A percentile compares a stretch with the other conserved stretches of the same genome.
Evolutionary conservation across 768 basidiomycete species (phyloP).

Genomic region (Kwoniella dendrophila): DNA sequence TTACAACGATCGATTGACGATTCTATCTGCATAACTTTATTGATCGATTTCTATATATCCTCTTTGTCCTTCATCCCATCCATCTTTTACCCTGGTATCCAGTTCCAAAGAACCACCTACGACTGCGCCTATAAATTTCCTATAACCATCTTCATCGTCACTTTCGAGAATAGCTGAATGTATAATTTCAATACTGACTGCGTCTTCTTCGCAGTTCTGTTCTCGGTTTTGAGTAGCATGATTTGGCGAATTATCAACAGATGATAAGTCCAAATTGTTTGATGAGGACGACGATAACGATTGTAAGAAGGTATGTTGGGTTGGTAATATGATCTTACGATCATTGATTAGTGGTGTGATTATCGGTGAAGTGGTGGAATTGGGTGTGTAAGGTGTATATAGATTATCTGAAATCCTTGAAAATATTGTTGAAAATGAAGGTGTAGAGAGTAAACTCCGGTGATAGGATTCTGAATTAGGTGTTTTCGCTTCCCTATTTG

Average conservation of each 20-base stretch:
- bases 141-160: slow-evolving; percentile 48
- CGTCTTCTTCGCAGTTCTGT: background rate
- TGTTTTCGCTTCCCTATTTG: too few relatives aligned
- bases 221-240: background rate
- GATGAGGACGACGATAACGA: background rate
- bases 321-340: slow-evolving; percentile 3
- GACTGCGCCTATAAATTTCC: slow-evolving; percentile 46
- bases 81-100: too few relatives aligned
- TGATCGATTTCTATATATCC: slow-evolving; percentile 22
- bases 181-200: slow-evolving; percentile 30
- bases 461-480: too few relatives aligned
- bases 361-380: background rate
- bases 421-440: too few relatives aligned
- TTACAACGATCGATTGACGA: too few relatives aligned
- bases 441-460: too few relatives aligned
- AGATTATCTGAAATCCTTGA: too few relatives aligned
- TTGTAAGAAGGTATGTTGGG: slow-evolving; percentile 10
- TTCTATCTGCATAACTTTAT: too few relatives aligned
- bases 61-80: slow-evolving; percentile 9
- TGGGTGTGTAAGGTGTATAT: too few relatives aligned
- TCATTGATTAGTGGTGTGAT: background rate
- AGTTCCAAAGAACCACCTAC: slow-evolving; percentile 24
- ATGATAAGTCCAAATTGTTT: background rate
- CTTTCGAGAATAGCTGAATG: slow-evolving; percentile 49
- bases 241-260: background rate